A percentile compares a stretch with the other conserved stretches of the same genome.
phyloP scores from a whole-genome alignment of 495 filamentous ascomycete species.

The Talaromyces stipitatus region DNA sequence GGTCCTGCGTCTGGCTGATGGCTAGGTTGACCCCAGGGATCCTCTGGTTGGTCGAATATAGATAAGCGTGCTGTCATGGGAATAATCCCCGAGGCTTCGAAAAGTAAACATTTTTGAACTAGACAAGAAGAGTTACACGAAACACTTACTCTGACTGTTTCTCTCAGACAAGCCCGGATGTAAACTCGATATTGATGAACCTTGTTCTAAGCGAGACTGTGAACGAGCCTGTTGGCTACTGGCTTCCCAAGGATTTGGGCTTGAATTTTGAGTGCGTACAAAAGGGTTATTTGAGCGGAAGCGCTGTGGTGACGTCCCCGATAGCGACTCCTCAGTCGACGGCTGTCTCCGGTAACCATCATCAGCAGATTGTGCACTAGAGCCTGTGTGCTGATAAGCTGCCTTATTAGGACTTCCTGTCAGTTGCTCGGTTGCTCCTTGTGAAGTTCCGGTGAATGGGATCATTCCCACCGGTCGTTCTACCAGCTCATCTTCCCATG shows the following conservation, averaged over 20 bases:
- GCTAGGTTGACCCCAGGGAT: slow-evolving; percentile 14
- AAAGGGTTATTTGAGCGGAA: slow-evolving; percentile 41
- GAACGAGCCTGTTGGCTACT: slow-evolving; percentile 14
- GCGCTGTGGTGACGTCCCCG: slow-evolving; percentile 3
- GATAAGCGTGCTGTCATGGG: slow-evolving; percentile 41
- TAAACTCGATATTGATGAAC: neutral
- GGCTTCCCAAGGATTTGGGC: slow-evolving; percentile 19
- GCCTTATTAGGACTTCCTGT: neutral
- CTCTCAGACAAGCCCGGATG: neutral
- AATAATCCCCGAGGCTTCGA: slow-evolving; percentile 34
- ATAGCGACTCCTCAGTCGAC: neutral
- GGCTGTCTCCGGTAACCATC: neutral
- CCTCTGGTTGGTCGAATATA: slow-evolving; percentile 25
- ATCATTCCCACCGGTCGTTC: slow-evolving; percentile 13
- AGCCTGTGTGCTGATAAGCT: slow-evolving; percentile 5
- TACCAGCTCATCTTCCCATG: slow-evolving; percentile 27
- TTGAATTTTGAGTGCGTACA: slow-evolving; percentile 21
- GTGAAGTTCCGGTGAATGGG: neutral
- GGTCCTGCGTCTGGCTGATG: neutral
- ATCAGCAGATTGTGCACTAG: neutral
- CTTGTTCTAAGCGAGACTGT: neutral
- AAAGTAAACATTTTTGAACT: neutral
- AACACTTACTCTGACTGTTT: slow-evolving; percentile 6
- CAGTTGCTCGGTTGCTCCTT: neutral
- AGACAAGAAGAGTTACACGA: neutral